phyloP scores from a whole-genome alignment of 2,329 filamentous ascomycete genomes.

The Arthrobotrys musiformis region DNA sequence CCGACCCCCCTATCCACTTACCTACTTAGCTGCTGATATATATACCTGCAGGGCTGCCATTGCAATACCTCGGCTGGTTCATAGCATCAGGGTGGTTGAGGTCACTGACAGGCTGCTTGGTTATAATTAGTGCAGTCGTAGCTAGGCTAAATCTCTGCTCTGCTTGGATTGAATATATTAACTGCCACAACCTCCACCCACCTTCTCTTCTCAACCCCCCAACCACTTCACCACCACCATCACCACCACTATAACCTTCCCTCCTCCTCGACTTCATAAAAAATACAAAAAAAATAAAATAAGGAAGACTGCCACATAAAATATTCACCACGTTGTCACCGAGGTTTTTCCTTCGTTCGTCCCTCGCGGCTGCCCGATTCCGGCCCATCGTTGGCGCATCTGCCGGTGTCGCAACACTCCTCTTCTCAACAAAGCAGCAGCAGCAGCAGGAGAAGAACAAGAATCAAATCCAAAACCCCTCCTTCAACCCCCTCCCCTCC shows the following conservation, averaged over 20 bases:
- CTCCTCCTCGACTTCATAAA: neutral
- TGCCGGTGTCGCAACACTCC: constrained; percentile 54
- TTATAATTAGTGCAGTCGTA: no score
- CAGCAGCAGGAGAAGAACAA: constrained; percentile 32
- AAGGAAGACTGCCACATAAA: neutral
- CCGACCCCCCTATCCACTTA: no score
- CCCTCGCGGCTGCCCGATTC: constrained; percentile 49
- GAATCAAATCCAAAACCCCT: no score
- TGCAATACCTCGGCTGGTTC: neutral
- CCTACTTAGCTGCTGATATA: neutral
- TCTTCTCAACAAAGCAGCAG: constrained; percentile 33
- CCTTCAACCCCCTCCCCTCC: neutral
- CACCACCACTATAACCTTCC: neutral
- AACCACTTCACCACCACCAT: constrained; percentile 4
- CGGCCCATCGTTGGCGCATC: constrained; percentile 58
- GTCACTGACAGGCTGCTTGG: neutral
- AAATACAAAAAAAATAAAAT: neutral
- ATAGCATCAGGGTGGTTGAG: neutral
- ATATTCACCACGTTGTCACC: constrained; percentile 57
- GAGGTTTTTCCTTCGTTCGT: constrained; percentile 53
- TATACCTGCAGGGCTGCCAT: neutral
- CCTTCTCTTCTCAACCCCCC: neutral
- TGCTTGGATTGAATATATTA: constrained; percentile 3
- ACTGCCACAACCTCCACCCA: constrained; percentile 16
- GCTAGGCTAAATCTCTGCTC: constrained; percentile 19